Percentiles rank a stretch among this genome's conserved stretches.
Conservation (phyloP, 2,329 filamentous ascomycete genomes). For the Sporothrix luriei region DNA sequence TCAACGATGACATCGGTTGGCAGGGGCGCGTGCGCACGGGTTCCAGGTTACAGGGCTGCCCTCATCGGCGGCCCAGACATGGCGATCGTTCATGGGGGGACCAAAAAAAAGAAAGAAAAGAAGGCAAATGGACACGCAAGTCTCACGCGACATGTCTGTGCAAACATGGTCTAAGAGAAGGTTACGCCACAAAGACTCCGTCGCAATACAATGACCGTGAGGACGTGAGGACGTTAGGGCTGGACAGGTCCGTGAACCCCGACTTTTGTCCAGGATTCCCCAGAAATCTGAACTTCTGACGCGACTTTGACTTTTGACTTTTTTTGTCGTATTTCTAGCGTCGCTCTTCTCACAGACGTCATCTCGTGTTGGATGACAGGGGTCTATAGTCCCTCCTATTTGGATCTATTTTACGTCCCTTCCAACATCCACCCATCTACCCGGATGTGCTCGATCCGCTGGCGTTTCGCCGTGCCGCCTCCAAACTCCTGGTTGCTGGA, state of each 20-base stretch:
- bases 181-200: background rate
- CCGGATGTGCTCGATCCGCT: constrained; percentile 16
- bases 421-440: background rate
- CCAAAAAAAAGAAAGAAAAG: background rate
- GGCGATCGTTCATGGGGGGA: constrained; percentile 6
- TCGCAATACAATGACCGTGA: background rate
- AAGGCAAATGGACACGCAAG: background rate
- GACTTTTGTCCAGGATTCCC: constrained; percentile 19
- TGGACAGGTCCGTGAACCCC: background rate
- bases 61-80: constrained; percentile 27
- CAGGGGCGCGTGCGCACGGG: constrained; percentile 1
- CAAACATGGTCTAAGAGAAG: background rate
- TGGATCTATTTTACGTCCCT: background rate
- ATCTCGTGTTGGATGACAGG: background rate
- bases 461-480: constrained; percentile 9
- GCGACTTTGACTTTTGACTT: background rate
- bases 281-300: constrained; percentile 22
- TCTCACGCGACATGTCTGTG: background rate
- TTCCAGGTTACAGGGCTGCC: constrained; percentile 27
- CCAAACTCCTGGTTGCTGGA: constrained; percentile 24
- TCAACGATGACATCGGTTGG: background rate
- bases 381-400: background rate
- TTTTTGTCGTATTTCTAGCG: constrained; percentile 2
- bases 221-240: no score
- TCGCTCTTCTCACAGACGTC: background rate